A percentile compares a stretch with the other conserved stretches of the same genome.
Evolutionary conservation across 179 eudicot species (phyloP).

Genomic region (Gypsophila paniculata): DNA sequence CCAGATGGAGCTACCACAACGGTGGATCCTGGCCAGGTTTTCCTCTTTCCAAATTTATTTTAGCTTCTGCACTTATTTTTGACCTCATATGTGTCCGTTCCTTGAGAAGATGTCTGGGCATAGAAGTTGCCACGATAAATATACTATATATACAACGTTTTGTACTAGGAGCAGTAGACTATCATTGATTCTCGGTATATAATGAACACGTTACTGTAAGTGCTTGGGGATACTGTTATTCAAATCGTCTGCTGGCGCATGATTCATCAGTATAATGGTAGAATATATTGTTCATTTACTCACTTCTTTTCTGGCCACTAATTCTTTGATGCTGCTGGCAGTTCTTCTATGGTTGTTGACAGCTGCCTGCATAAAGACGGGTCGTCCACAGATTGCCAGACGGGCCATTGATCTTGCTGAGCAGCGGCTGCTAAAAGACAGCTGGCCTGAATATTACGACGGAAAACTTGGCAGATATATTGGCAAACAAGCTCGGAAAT

Average conservation of each 20-base stretch:
- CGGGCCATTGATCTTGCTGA: constrained; percentile 56
- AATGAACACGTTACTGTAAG: too few relatives aligned
- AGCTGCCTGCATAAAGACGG: constrained; percentile 65
- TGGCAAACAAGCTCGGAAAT: constrained; percentile 60
- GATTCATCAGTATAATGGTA: too few relatives aligned
- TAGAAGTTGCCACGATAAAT: background rate
- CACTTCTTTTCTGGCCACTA: too few relatives aligned
- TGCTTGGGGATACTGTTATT: too few relatives aligned
- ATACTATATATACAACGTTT: background rate
- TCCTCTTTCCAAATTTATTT: constrained; percentile 12
- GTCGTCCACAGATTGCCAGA: constrained; percentile 62
- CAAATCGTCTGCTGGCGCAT: too few relatives aligned
- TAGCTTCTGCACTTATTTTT: constrained; percentile 19
- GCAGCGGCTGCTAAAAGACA: constrained; percentile 46
- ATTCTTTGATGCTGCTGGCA: constrained; percentile 25
- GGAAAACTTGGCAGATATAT: constrained; percentile 55
- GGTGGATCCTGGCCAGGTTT: constrained; percentile 97
- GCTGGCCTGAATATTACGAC: constrained; percentile 68
- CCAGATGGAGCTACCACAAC: constrained; percentile 93
- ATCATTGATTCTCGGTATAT: too few relatives aligned
- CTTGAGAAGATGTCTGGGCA: background rate
- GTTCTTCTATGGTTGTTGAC: constrained; percentile 68
- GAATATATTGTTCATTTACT: too few relatives aligned
- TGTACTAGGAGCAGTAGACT: too few relatives aligned
- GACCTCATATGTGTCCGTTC: background rate